Conservation (phyloP, 257 asterid species). For the Petrea volubilis region DNA sequence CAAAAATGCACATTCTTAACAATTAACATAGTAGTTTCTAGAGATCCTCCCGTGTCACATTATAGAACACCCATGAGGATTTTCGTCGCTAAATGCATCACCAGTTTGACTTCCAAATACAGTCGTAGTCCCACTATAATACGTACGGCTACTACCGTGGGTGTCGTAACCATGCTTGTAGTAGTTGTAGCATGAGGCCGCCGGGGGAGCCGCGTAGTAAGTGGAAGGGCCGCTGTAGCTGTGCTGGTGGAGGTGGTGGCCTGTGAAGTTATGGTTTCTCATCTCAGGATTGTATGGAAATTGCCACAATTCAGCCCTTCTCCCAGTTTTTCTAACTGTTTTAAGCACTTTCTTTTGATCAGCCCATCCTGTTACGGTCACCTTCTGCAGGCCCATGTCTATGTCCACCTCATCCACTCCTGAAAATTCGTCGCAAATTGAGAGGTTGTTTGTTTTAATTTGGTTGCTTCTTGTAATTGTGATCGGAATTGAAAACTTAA, state of each 20-base stretch:
- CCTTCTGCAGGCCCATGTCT: constrained; percentile 76
- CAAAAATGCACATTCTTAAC: no score
- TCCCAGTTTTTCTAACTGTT: constrained; percentile 59
- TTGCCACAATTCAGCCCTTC: constrained; percentile 77
- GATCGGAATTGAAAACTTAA: no score
- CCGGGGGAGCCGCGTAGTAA: constrained; percentile 35
- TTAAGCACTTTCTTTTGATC: constrained; percentile 70
- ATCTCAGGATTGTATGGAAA: constrained; percentile 54
- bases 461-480: no score
- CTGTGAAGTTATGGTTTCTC: constrained; percentile 41
- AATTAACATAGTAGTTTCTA: no score
- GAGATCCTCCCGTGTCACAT: constrained; percentile 41
- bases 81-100: constrained; percentile 73
- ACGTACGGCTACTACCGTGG: constrained; percentile 10
- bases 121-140: constrained; percentile 39
- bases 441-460: no score
- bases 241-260: constrained; percentile 28
- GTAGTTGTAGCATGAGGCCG: constrained; percentile 67
- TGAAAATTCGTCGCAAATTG: no score
- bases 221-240: constrained; percentile 46
- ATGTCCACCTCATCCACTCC: constrained; percentile 76
- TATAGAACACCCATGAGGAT: constrained; percentile 54
- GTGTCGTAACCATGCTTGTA: constrained; percentile 70
- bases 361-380: constrained; percentile 67
- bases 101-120: constrained; percentile 53